Conservation (phyloP, 495 filamentous ascomycete species). For the Podospora anserina region DNA sequence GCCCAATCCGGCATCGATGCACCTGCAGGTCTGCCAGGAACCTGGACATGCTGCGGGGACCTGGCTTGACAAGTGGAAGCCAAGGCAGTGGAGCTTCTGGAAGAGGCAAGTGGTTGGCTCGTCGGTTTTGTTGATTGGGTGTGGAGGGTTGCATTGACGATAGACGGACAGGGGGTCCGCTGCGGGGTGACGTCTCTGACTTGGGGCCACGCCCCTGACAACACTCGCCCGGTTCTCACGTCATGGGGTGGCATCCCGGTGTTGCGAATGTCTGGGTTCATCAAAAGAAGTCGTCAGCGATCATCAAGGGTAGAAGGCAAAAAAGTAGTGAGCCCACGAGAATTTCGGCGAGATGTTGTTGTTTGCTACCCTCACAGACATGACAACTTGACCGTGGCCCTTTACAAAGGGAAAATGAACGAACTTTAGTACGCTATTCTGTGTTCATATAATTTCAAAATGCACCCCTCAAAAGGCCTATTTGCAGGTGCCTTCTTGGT, state of each 20-base stretch:
- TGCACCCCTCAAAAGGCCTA: background rate
- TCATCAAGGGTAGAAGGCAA: background rate
- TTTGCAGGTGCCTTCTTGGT: background rate
- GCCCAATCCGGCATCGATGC: background rate
- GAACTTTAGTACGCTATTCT: background rate
- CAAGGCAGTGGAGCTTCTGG: background rate
- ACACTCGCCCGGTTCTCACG: background rate
- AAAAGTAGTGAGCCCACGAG: background rate
- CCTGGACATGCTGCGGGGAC: background rate
- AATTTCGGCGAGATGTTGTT: background rate
- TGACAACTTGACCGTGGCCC: background rate
- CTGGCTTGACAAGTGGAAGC: background rate
- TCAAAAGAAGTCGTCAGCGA: background rate
- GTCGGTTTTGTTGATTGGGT: background rate
- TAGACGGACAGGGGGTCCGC: background rate
- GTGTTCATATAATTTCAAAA: background rate
- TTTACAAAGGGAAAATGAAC: background rate
- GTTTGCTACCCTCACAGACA: background rate
- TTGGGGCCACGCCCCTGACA: slow-evolving; percentile 1
- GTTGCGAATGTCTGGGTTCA: background rate
- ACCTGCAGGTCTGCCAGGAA: background rate
- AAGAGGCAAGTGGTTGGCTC: background rate
- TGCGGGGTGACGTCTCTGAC: slow-evolving; percentile 11
- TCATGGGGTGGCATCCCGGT: slow-evolving; percentile 3
- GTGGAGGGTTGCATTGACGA: background rate